Percentiles rank a stretch among this genome's conserved stretches.
Conservation (phyloP, 257 asterid species). For the Solanum clarkiae region DNA sequence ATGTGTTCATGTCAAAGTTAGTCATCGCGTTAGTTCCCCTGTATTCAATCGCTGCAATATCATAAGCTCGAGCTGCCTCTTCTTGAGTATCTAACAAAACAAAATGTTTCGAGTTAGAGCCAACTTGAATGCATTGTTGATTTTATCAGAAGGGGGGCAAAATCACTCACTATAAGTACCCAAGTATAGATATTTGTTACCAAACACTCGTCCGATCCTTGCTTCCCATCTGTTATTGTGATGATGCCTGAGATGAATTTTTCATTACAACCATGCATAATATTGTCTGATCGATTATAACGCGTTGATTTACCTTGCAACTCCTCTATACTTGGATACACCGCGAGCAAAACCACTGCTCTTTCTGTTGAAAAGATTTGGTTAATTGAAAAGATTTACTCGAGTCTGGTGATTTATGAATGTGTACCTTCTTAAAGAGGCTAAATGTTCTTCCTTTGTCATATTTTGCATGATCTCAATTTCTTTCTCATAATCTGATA, state of each 20-base stretch:
- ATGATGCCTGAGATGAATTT: constrained; percentile 46
- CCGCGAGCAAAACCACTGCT: constrained; percentile 77
- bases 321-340: constrained; percentile 65
- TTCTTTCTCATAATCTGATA: constrained; percentile 24
- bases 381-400: neutral
- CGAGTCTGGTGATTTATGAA: neutral
- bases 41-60: constrained; percentile 38
- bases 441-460: constrained; percentile 47
- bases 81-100: constrained; percentile 29
- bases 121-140: neutral
- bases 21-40: constrained; percentile 42
- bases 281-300: neutral
- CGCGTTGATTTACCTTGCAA: constrained; percentile 32
- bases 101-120: neutral
- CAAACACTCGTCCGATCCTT: constrained; percentile 70
- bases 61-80: constrained; percentile 50
- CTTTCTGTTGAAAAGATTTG: constrained; percentile 20
- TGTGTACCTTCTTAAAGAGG: constrained; percentile 42
- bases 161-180: constrained; percentile 55
- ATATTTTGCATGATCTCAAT: constrained; percentile 34
- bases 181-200: constrained; percentile 73
- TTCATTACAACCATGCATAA: neutral
- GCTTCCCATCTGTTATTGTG: constrained; percentile 97
- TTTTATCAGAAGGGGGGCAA: neutral
- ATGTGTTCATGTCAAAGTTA: constrained; percentile 34